These are phyloP conservation scores for Kluyveromyces nonfermentans DNA, from an alignment of 805 yeast species.

Conservation along the genomic window DNA sequence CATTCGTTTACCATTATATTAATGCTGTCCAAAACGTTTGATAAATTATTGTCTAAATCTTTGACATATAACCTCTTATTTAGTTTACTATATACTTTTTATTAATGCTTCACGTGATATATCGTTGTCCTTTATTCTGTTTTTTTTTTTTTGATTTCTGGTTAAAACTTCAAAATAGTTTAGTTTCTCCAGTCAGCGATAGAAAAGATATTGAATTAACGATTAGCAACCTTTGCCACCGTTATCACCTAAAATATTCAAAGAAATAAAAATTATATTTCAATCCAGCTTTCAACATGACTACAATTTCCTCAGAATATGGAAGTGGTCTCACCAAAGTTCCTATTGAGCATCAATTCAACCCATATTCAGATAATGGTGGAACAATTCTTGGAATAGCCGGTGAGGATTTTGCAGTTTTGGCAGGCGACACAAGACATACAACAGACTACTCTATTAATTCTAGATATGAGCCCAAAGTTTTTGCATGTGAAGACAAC, in stretches of 20 bases:
- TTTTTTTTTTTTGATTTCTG: background rate
- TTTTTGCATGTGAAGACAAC: conserved; percentile 81
- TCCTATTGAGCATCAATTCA: conserved; percentile 88
- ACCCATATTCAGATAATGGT: conserved; percentile 91
- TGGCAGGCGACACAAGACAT: conserved; percentile 98
- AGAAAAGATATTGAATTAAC: background rate
- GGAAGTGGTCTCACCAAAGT: conserved; percentile 40
- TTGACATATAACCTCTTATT: background rate
- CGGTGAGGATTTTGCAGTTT: conserved; percentile 91
- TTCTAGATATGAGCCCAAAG: conserved; percentile 85
- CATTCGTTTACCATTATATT: conserved; percentile 16
- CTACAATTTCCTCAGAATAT: conserved; percentile 58
- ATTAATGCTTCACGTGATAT: background rate
- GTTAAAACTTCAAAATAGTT: too few species aligned
- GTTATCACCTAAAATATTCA: background rate
- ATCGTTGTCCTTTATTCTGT: too few species aligned
- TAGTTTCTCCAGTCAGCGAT: conserved; percentile 1
- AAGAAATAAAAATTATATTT: too few species aligned
- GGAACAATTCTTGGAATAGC: conserved; percentile 97
- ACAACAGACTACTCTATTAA: conserved; percentile 90
- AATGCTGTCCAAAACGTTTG: conserved; percentile 7
- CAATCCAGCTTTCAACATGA: background rate
- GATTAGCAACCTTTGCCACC: conserved; percentile 1
- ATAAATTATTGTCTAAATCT: conserved; percentile 11
- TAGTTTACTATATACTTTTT: too few species aligned